These are phyloP conservation scores for Citrus sp. DNA, from an alignment of 345 rosid species.

Conservation along the genomic window DNA sequence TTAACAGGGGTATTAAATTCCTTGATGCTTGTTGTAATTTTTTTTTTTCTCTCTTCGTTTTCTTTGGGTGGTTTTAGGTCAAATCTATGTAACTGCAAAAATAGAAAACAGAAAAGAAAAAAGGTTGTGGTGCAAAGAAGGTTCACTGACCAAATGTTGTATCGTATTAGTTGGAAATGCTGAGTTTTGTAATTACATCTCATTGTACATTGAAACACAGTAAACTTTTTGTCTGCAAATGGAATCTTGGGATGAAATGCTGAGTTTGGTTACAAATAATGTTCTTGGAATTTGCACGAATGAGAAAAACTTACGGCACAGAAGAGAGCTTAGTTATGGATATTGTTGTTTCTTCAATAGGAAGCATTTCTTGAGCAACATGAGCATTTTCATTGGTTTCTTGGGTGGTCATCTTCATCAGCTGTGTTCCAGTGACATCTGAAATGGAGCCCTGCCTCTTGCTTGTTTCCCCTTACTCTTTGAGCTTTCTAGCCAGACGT, in stretches of 20 bases:
- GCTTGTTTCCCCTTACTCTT: conserved; percentile 17
- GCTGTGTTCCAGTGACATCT: not conserved
- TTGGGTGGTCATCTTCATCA: not conserved
- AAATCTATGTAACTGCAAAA: conserved; percentile 10
- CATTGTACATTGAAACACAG: not conserved
- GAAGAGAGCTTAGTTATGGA: not conserved
- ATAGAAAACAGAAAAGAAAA: not conserved
- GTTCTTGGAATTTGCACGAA: not conserved
- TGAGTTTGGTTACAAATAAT: not conserved
- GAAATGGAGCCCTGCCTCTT: not conserved
- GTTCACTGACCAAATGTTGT: not conserved
- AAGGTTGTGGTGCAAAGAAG: not conserved
- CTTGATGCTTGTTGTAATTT: not conserved
- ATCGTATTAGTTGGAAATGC: not conserved
- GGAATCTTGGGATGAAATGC: not conserved
- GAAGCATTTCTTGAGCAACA: conserved; percentile 7
- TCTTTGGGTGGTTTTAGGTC: not conserved
- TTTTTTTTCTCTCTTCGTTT: not conserved
- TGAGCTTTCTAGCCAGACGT: conserved; percentile 22
- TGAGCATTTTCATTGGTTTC: conserved; percentile 13
- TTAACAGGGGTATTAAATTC: not conserved
- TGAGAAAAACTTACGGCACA: too few relatives aligned
- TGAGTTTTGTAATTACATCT: not conserved
- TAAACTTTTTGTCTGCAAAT: not conserved
- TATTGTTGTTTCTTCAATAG: conserved; percentile 3